Base-by-base conservation (phyloP, 2,329 filamentous ascomycete genomes). In the Drechslera avenae region DNA sequence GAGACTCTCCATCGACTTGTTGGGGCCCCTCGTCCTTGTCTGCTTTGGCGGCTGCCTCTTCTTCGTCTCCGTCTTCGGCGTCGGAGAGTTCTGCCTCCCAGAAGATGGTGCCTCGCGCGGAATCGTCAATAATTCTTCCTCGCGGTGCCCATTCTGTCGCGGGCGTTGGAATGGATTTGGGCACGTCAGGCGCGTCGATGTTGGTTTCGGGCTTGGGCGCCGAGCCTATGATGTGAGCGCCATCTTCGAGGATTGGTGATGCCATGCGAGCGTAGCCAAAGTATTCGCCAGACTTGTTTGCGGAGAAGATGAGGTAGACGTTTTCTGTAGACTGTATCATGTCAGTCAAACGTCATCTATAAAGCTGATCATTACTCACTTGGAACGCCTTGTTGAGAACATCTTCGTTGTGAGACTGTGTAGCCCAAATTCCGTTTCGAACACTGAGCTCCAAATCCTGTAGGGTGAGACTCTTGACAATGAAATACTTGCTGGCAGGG, bases 211-310 rank as follows among this genome's bases (percentile, higher is more conserved):
- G 78, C 59, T 85, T 85, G 1, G 86, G 85, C 4, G 85, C 85
- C 72, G 90, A 59, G 13, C 59, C 55, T 35, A 66, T 59, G 6
- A 72, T 33, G 10, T 60, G 55, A 23, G 62, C 60, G 4, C 87
- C 85, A 60, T 96, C 89, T 46, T 92, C 83, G 61, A 88, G 86
- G 64, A 97, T 96, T 3, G 86, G 79, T 17, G 93, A 96, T 8
- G 81, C 78, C 93, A 97, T 97, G 31, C 89, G 86, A 16, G 92
- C 93, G 67, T 96, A 97, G 16, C 93, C 93, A 75, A 94, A 97
- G 69, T 97, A 97, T 73, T 97, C 93, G 10, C 93, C 93, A 0
- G 93, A 97, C 68, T 97, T 97, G 74, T 97, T 97, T 10, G 93
- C 93, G 1, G 93, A 97, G 72, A 97, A 97, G 12, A 97, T 85